phyloP scores from a whole-genome alignment of 306 rosid genomes.

The Lithocarpus polystachyus region DNA sequence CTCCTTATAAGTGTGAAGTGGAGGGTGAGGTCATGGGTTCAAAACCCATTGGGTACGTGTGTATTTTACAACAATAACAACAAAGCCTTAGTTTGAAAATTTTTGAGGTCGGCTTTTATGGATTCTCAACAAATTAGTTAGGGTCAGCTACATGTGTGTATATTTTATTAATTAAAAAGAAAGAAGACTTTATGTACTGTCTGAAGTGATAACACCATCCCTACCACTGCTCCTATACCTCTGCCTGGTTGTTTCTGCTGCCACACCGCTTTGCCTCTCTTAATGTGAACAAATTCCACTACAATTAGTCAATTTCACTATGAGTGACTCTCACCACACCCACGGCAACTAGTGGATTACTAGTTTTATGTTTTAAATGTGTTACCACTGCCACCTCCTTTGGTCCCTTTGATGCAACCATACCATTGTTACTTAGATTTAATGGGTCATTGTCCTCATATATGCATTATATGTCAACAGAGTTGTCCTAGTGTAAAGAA shows the following conservation, averaged over 20 bases:
- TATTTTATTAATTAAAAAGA: too few relatives aligned
- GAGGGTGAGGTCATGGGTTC: not conserved
- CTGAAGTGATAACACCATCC: not conserved
- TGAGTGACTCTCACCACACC: not conserved
- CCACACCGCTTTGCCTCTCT: not conserved
- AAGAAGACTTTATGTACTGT: too few relatives aligned
- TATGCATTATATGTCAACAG: not conserved
- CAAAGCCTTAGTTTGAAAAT: too few relatives aligned
- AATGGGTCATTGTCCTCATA: not conserved
- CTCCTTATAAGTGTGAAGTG: too few relatives aligned
- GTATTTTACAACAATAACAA: not conserved
- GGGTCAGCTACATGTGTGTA: too few relatives aligned
- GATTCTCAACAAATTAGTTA: too few relatives aligned
- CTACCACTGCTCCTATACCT: not conserved
- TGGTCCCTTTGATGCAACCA: not conserved
- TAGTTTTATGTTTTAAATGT: not conserved
- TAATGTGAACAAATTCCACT: not conserved
- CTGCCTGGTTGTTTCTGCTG: not conserved
- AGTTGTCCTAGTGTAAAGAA: not conserved
- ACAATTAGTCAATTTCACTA: not conserved
- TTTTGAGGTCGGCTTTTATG: too few relatives aligned
- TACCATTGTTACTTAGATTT: not conserved
- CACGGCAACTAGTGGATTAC: not conserved
- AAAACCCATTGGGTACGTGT: not conserved
- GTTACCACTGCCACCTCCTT: not conserved